phyloP scores from a whole-genome alignment of 108 stramenopile genomes.

The Seminavis robusta region DNA sequence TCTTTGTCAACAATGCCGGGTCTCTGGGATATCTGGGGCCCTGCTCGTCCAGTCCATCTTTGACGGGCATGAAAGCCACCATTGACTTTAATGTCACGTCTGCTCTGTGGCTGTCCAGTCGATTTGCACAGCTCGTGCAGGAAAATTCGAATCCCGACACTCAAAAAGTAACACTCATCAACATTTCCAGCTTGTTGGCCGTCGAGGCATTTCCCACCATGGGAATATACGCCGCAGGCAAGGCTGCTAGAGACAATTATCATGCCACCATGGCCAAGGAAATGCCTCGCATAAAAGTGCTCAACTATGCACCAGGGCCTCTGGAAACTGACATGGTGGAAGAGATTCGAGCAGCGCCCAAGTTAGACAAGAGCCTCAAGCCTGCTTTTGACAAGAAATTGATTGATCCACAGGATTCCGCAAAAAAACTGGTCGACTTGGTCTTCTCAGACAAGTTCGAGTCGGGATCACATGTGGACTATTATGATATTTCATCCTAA shows the following conservation, averaged over 20 bases:
- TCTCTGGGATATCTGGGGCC: slow-evolving; percentile 62
- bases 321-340: slow-evolving; percentile 72
- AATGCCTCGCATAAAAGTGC: slow-evolving; percentile 24
- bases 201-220: slow-evolving; percentile 64
- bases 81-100: slow-evolving; percentile 76
- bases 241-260: slow-evolving; percentile 75
- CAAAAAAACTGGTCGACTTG: slow-evolving; percentile 50
- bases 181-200: slow-evolving; percentile 74
- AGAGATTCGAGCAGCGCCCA: slow-evolving; percentile 29
- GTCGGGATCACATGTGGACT: slow-evolving; percentile 76
- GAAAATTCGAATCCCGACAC: background rate
- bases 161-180: slow-evolving; percentile 31
- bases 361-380: slow-evolving; percentile 44
- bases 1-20: slow-evolving; percentile 78
- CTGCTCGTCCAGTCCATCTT: slow-evolving; percentile 20
- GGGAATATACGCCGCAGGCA: slow-evolving; percentile 71
- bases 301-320: slow-evolving; percentile 84
- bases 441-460: slow-evolving; percentile 41
- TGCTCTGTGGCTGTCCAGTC: slow-evolving; percentile 49
- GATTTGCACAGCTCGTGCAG: slow-evolving; percentile 26
- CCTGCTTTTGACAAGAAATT: slow-evolving; percentile 25
- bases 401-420: slow-evolving; percentile 53
- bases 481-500: slow-evolving; percentile 61
- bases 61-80: slow-evolving; percentile 38
- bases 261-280: slow-evolving; percentile 66